A percentile compares a stretch with the other conserved stretches of the same genome.
These are phyloP conservation scores for Oryza meyeriana DNA, from an alignment of 176 grass and related monocot species.

Conservation along the genomic window DNA sequence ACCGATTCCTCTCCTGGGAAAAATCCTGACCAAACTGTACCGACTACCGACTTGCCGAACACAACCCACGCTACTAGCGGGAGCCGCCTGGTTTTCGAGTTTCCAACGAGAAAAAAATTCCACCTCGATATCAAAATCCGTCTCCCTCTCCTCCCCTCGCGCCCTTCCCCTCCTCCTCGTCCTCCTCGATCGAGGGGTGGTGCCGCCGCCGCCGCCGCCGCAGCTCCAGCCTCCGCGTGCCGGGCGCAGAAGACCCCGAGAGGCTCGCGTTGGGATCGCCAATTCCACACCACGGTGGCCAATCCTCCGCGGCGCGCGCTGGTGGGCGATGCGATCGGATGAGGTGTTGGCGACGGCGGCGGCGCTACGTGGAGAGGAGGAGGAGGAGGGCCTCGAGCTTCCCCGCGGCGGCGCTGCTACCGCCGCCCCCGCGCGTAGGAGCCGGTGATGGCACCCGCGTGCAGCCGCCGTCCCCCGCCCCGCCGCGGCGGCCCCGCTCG, in stretches of 20 bases:
- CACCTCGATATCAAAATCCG: background rate
- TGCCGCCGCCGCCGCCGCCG: background rate
- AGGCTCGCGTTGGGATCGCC: conserved; percentile 22
- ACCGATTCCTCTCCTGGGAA: background rate
- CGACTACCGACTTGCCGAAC: background rate
- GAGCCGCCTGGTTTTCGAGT: background rate
- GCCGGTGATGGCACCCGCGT: conserved; percentile 57
- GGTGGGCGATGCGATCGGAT: conserved; percentile 73
- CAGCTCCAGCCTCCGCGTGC: background rate
- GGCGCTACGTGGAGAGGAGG: conserved; percentile 44
- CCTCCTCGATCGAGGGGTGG: conserved; percentile 27
- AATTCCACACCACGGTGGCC: conserved; percentile 30
- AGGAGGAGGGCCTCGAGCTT: conserved; percentile 32
- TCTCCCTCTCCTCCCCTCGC: background rate
- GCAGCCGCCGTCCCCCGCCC: conserved; percentile 30
- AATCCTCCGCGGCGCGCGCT: conserved; percentile 20
- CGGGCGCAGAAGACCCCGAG: background rate
- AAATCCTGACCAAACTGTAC: background rate
- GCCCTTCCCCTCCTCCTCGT: background rate
- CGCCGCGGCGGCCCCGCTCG: conserved; percentile 46
- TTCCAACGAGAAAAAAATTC: background rate
- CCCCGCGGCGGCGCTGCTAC: background rate
- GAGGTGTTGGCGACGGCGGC: conserved; percentile 56
- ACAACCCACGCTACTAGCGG: background rate
- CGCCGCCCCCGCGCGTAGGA: conserved; percentile 22